These are phyloP conservation scores for Amanita fuliginea DNA, from an alignment of 768 basidiomycete species.

Conservation along the genomic window DNA sequence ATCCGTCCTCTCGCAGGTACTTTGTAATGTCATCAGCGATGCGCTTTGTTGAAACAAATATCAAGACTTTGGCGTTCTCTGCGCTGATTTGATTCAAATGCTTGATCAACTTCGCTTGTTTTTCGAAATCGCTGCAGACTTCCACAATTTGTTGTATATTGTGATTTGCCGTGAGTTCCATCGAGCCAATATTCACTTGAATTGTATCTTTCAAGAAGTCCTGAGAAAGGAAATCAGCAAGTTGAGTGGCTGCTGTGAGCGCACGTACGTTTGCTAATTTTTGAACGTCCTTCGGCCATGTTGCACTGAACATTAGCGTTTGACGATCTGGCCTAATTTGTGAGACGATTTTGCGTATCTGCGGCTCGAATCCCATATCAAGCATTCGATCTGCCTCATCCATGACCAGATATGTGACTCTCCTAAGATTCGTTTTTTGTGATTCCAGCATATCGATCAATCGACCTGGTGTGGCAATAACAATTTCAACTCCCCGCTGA, in stretches of 20 bases:
- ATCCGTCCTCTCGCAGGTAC: conserved; percentile 94
- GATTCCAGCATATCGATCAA: conserved; percentile 98
- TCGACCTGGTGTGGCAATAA: conserved; percentile 99
- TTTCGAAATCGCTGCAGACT: conserved; percentile 95
- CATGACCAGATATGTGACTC: conserved; percentile 96
- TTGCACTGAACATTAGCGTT: conserved; percentile 98
- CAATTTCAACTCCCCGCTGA: conserved; percentile 93
- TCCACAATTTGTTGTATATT: conserved; percentile 95
- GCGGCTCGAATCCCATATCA: conserved; percentile 99
- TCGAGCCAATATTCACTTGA: conserved; percentile 97
- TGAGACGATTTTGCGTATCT: conserved; percentile 94
- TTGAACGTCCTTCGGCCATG: conserved; percentile 99
- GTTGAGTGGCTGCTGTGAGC: neutral
- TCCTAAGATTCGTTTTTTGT: conserved; percentile 91
- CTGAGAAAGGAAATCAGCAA: conserved; percentile 21
- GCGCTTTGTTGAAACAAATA: conserved; percentile 96
- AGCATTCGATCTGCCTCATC: conserved; percentile 99
- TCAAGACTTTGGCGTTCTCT: conserved; percentile 97
- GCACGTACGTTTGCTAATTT: conserved; percentile 74
- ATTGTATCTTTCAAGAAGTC: conserved; percentile 96
- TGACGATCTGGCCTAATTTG: conserved; percentile 98
- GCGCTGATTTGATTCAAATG: conserved; percentile 94
- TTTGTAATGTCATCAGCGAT: conserved; percentile 99
- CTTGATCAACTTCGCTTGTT: conserved; percentile 91
- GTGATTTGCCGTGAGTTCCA: conserved; percentile 97